Base-by-base conservation (phyloP, 371 early-diverging fungal genomes). In the Blakeslea trispora region DNA sequence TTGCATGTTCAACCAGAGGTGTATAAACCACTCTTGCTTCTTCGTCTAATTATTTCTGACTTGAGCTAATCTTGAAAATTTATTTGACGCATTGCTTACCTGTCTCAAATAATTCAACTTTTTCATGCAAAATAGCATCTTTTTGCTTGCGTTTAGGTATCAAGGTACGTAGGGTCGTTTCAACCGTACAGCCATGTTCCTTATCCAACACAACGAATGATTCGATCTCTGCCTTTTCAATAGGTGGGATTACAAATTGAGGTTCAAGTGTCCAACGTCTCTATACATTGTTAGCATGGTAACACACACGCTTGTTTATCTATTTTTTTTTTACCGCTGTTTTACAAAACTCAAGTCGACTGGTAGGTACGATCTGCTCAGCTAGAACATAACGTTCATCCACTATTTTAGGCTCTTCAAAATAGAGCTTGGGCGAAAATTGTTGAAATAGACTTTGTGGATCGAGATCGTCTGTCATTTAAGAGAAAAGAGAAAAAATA, bases 241-340 rank as follows among this genome's bases (percentile, higher is more conserved):
- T 62, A 0, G 91, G 91, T 8, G 91, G 91, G 23, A 89, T 87
- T n/a, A 85, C 72, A 32, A 73, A 67, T 28, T 87, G 81, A 2
- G 89, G 85, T 32, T 86, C 85, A 7, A 53, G 34, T n/a, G 84
- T 83, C 91, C 91, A 90, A 22, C 81, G 81, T 45, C 72, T 74
- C 81, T 86, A 59, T n/a, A n/a, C n/a, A n/a, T n/a, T n/a, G n/a
- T n/a, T n/a, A n/a, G n/a, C n/a, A n/a, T n/a, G n/a, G n/a, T n/a
- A n/a, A 28, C 28, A 28, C 28, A 28, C 3, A 28, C 28, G n/a
- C n/a, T n/a, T n/a, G n/a, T n/a, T n/a, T n/a, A n/a, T n/a, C n/a
- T n/a, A n/a, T 7, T 28, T 5, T 28, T 7, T 5, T 39, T 63
- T 61, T 65, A 81, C 73, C 45, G 77, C 64, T 14, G 76, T 80